Base-by-base conservation (phyloP, 495 filamentous ascomycete species). In the Tuber borchii region DNA sequence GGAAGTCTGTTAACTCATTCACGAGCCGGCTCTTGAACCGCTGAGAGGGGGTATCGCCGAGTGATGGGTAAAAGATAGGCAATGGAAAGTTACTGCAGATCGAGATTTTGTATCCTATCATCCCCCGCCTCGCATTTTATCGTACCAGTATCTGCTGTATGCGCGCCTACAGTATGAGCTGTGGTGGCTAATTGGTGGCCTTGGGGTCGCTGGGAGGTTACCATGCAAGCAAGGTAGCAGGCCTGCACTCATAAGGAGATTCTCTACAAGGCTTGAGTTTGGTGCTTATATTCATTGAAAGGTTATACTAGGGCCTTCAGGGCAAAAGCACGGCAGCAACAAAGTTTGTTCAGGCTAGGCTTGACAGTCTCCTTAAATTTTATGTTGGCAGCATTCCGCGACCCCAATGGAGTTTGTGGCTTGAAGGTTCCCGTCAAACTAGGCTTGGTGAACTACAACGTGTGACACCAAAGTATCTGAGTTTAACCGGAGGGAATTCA, bases 311-410 rank as follows among this genome's bases (percentile, higher is more conserved):
- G 12, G n/a, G 31, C n/a, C 22, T 12, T 56, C 48, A n/a, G 26
- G 48, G 26, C n/a, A 6, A 40, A 40, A 40, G 39, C 39, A 12
- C n/a, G 12, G 56, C 9, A 31, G n/a, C 22, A 61, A 31, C 56
- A 65, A 31, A 65, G 56, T 26, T 31, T 65, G 10, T 31, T 65
- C 56, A 65, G 26, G 31, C 56, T 65, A 17, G 56, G 26, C 56
- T 5, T 65, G n/a, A 65, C 56, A 16, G n/a, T 65, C 56, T 65
- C 56, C 56, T 65, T 65, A 65, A 65, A 65, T 65, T 17, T 65
- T 17, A 65, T 65, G 56, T 31, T 14, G 26, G 56, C 2, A 31
- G 56, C 56, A 31, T 65, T 31, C n/a, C 12, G n/a, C 56, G 31
- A 16, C 22, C 56, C 56, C 56, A 65, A 65, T 26, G 56, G 56